A percentile compares a stretch with the other conserved stretches of the same genome.
Conservation (phyloP, 495 filamentous ascomycete species). For the Xylaria cubensis region DNA sequence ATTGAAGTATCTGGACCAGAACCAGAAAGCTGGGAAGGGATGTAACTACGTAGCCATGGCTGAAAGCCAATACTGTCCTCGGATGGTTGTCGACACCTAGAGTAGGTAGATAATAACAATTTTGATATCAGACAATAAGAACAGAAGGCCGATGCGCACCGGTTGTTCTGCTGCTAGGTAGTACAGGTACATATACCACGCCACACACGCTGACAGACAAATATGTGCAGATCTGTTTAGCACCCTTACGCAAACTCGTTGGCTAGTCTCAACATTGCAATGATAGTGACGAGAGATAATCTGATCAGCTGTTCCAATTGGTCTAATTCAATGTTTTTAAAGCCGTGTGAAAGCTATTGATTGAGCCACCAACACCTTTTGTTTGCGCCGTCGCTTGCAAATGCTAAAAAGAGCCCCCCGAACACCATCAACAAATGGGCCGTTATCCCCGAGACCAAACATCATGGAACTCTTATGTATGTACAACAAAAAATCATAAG, state of each 20-base stretch:
- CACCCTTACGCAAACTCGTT: neutral
- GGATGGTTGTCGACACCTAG: neutral
- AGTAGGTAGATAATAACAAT: neutral
- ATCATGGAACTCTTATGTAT: neutral
- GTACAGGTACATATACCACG: no score
- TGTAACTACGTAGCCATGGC: neutral
- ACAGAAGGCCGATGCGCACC: no score
- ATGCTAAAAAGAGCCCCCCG: conserved; percentile 8
- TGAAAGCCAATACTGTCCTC: neutral
- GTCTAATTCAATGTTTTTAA: conserved; percentile 12
- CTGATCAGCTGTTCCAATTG: neutral
- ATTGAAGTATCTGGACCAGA: neutral
- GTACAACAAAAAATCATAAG: neutral
- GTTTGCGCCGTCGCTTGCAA: conserved; percentile 22
- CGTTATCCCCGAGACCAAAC: neutral
- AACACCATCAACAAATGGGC: neutral
- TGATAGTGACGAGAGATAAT: neutral
- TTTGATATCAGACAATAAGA: no score
- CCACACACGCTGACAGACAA: no score
- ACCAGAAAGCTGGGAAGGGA: neutral
- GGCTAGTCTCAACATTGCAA: neutral
- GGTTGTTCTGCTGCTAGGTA: no score
- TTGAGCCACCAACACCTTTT: conserved; percentile 13
- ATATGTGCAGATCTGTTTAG: neutral
- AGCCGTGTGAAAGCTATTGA: neutral